Base-by-base conservation (phyloP, 331 rosid species). In the Malus hybrid region DNA sequence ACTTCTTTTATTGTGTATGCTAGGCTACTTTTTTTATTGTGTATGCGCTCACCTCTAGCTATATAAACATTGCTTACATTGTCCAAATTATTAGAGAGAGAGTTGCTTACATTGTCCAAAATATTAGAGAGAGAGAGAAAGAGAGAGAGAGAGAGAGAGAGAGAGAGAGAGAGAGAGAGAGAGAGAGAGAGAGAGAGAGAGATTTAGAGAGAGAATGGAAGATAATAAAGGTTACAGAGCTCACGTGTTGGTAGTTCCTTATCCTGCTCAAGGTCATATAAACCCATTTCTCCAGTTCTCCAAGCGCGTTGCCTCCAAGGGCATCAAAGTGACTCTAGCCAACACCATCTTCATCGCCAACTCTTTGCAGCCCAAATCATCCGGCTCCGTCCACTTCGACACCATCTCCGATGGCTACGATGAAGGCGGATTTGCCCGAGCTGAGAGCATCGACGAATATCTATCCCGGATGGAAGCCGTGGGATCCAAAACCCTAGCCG, bases 181-280 rank as follows among this genome's bases (percentile, higher is more conserved):
- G 24, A 24, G 24, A 24, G 24, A 24, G 24, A 24, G 24, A 24
- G 24, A 24, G 24, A 24, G 24, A 24, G 24, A 24, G 24, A 24
- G 24, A 24, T 24, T 24, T 24, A 24, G 24, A 24, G 24, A 24
- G 24, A 24, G 24, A 24, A 66, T 65, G 70, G 39, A 10, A 19
- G 64, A 39, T 46, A 3, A 55, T 24, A 33, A 42, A 13, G 50
- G 24, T 18, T 5, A 56, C 1, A 68, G 26, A 8, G 53, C 56
- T 6, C 96, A 90, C 77, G 78, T 87, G 2, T 72, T 90, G 66
- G 62, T 69, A 44, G 1, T 90, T 57, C 90, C 96, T 9, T 87
- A 87, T 42, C 96, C 96, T 34, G 63, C 82, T 30, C 96, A 90
- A 75, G 96, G 93, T 10, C 93, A 88, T 83, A 30, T 88, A 46